These are phyloP conservation scores for Russula virescens DNA, from an alignment of 768 basidiomycete genomes.

Conservation along the genomic window DNA sequence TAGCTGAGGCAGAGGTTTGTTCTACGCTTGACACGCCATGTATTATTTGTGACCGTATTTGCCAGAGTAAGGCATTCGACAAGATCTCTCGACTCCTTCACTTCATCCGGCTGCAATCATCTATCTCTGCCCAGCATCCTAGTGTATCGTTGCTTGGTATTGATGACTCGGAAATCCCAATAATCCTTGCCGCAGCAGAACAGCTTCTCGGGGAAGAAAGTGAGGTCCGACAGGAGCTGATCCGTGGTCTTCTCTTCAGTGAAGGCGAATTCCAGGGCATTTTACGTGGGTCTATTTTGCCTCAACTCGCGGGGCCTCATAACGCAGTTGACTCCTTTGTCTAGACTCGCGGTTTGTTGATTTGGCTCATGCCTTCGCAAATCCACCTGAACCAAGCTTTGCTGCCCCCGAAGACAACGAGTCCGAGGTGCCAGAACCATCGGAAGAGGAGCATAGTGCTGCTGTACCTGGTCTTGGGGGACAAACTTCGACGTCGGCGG, in stretches of 20 bases:
- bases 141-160: constrained; percentile 40
- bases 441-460: constrained; percentile 9
- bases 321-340: constrained; percentile 8
- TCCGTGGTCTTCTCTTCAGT: constrained; percentile 52
- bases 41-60: constrained; percentile 4
- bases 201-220: constrained; percentile 51
- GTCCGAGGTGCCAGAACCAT: constrained; percentile 9
- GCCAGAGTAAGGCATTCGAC: constrained; percentile 39
- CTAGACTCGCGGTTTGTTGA: constrained; percentile 58
- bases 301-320: constrained; percentile 2
- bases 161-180: constrained; percentile 46
- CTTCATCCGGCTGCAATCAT: constrained; percentile 52
- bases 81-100: constrained; percentile 49
- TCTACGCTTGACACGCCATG: not conserved
- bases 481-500: constrained; percentile 33
- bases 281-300: constrained; percentile 44
- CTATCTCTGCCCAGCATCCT: constrained; percentile 42
- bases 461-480: constrained; percentile 36
- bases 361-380: constrained; percentile 48
- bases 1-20: constrained; percentile 55
- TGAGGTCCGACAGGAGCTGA: constrained; percentile 43
- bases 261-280: constrained; percentile 58
- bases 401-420: constrained; percentile 1
- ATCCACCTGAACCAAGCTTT: constrained; percentile 32
- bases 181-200: constrained; percentile 48